phyloP scores from a whole-genome alignment of 2,329 filamentous ascomycete genomes.

The Neurospora sp. region DNA sequence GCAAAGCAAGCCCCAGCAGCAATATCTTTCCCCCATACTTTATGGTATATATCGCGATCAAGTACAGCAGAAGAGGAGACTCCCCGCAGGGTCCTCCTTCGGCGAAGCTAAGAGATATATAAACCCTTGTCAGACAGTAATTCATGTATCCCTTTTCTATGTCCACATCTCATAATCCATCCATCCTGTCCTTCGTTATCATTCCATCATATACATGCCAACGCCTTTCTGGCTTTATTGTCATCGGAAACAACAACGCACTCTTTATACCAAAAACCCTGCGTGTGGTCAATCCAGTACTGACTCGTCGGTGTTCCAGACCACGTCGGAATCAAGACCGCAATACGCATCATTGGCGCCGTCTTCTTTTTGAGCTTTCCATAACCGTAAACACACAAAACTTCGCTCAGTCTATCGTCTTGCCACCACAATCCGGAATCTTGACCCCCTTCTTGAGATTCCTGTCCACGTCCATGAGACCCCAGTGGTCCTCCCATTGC shows the following conservation, averaged over 20 bases:
- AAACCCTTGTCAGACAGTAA: background rate
- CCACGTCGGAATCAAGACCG: background rate
- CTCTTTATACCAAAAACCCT: background rate
- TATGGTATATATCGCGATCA: background rate
- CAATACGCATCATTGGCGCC: background rate
- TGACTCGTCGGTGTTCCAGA: background rate
- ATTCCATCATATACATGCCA: background rate
- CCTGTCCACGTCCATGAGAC: slow-evolving; percentile 74
- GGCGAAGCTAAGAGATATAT: background rate
- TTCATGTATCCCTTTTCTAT: background rate
- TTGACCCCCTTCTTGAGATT: slow-evolving; percentile 74
- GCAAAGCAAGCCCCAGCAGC: background rate
- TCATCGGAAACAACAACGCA: background rate
- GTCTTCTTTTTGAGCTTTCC: background rate
- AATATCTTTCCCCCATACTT: background rate
- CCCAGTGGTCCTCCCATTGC: slow-evolving; percentile 94
- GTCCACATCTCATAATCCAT: background rate
- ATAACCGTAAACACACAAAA: background rate
- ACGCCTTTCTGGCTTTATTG: background rate
- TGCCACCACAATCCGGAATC: slow-evolving; percentile 79
- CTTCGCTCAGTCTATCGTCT: slow-evolving; percentile 37
- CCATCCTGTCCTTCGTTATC: background rate
- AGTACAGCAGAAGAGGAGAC: background rate
- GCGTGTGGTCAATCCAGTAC: background rate
- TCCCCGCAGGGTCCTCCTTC: background rate